Evolutionary conservation across 179 eudicot genomes (phyloP), one percentile per base, ranked within the genome.

Genomic region (Heliamphora pulchella): DNA sequence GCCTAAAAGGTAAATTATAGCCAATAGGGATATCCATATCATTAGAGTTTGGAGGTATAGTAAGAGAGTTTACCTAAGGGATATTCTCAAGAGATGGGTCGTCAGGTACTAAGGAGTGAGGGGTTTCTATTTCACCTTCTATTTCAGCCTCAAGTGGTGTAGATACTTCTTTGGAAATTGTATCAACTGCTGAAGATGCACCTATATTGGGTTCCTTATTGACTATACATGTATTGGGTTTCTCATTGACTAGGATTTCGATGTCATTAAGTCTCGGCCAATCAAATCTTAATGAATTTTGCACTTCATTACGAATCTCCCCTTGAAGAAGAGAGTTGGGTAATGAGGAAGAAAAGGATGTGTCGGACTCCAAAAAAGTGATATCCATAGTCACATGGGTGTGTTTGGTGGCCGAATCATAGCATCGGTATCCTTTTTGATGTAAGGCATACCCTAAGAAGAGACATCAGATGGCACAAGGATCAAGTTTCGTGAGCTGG

Each of bases 1-100:
- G 44, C 50, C 50, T 68, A 7, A 68, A 68, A 68, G 72, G 72
- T 68, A 68, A 68, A 39, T 8, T 39, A 68, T 68, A 68, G 47
- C 72, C 47, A 31, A 68, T 2, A 31, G 50, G 4, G 72, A 13
- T 22, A 68, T 68, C 17, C 18, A 68, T 68, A 68, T 41, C 47
- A 68, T 31, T 68, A 68, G 47, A 3, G 6, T 44, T 31, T 4
- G 72, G 72, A 22, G 46, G 15, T 20, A 10, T 68, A 39, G 46
- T 68, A 13, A 48, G 46, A 31, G 50, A 68, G 72, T 5, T 39
- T 68, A 68, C 72, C 17, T 68, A 6, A 41, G 50, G 46, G 57
- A 53, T 53, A 53, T 53, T 53, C 11, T 53, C 13, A 53, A 0
- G 57, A 53, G 57, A 53, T 53, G 72, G 50, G 17, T 31, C 72